Percentiles rank a stretch among this genome's conserved stretches.
Conservation (phyloP, 768 basidiomycete species). For the Pleurotus ostreatus region DNA sequence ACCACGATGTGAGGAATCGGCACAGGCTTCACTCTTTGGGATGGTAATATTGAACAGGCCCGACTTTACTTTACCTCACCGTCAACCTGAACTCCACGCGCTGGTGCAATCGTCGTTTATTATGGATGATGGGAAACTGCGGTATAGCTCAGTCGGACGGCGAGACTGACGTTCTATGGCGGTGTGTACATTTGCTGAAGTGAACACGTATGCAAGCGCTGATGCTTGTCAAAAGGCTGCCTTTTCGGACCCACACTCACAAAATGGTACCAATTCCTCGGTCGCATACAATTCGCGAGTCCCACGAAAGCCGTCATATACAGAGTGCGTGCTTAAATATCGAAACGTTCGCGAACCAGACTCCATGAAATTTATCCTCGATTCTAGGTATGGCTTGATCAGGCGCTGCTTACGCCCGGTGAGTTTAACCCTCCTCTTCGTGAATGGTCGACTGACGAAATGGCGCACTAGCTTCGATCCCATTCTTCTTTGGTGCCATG, state of each 20-base stretch:
- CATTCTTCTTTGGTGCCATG: slow-evolving; percentile 68
- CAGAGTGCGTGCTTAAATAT: slow-evolving; percentile 39
- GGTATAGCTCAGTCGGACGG: slow-evolving; percentile 52
- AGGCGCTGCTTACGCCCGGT: slow-evolving; percentile 73
- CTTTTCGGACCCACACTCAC: slow-evolving; percentile 82
- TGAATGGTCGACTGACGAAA: not conserved
- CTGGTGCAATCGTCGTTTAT: too few species aligned
- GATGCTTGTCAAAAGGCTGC: slow-evolving; percentile 33
- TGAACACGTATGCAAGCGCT: not conserved
- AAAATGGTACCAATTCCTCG: slow-evolving; percentile 75
- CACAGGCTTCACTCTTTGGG: not conserved
- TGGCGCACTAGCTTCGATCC: slow-evolving; percentile 32
- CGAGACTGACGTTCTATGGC: slow-evolving; percentile 68
- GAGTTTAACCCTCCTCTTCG: slow-evolving; percentile 10
- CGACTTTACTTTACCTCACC: not conserved
- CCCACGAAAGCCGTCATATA: slow-evolving; percentile 57
- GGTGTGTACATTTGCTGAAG: slow-evolving; percentile 34
- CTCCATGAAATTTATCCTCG: too few species aligned
- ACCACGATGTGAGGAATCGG: slow-evolving; percentile 65
- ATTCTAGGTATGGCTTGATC: slow-evolving; percentile 70
- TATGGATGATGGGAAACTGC: too few species aligned
- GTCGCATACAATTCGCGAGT: slow-evolving; percentile 62
- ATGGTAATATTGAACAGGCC: slow-evolving; percentile 1
- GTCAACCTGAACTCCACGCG: too few species aligned
- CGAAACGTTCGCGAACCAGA: too few species aligned